Conservation (phyloP, 139 green algal genomes). For the Pleodorina starrii region DNA sequence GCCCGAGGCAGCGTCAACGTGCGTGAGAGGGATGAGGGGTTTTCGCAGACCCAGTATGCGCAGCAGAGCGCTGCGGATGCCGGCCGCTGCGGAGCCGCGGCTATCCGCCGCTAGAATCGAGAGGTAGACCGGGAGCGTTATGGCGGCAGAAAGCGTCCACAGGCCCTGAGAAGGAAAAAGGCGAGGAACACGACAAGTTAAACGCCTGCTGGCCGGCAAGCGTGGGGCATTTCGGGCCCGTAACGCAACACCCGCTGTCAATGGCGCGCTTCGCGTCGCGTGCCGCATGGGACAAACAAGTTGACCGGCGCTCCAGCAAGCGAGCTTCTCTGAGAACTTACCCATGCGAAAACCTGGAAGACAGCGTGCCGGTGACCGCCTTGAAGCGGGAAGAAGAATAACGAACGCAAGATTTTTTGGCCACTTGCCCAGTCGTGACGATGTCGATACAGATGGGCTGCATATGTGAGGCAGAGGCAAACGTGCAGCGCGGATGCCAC, state of each 20-base stretch:
- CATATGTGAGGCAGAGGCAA: constrained; percentile 16
- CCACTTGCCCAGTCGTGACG: neutral
- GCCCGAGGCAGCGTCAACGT: constrained; percentile 58
- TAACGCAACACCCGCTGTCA: neutral
- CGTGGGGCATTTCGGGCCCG: neutral
- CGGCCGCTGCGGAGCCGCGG: neutral
- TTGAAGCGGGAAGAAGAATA: constrained; percentile 48
- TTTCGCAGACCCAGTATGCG: neutral
- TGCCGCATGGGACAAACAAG: too few species aligned
- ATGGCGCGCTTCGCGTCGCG: neutral
- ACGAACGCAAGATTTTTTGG: neutral
- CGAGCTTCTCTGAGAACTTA: too few species aligned
- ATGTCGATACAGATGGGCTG: neutral
- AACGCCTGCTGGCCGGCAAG: too few species aligned
- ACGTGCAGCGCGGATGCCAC: neutral
- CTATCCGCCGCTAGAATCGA: constrained; percentile 20
- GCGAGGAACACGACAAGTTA: neutral
- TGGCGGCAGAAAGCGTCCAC: neutral
- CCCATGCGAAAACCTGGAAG: constrained; percentile 58
- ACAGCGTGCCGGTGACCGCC: constrained; percentile 53
- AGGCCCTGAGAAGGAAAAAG: neutral
- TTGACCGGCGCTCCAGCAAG: too few species aligned
- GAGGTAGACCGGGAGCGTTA: neutral
- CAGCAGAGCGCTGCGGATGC: neutral
- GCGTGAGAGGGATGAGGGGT: constrained; percentile 50